A percentile compares a stretch with the other conserved stretches of the same genome.
phyloP scores from a whole-genome alignment of 2,329 filamentous ascomycete species.

The Stemphylium vesicarium region DNA sequence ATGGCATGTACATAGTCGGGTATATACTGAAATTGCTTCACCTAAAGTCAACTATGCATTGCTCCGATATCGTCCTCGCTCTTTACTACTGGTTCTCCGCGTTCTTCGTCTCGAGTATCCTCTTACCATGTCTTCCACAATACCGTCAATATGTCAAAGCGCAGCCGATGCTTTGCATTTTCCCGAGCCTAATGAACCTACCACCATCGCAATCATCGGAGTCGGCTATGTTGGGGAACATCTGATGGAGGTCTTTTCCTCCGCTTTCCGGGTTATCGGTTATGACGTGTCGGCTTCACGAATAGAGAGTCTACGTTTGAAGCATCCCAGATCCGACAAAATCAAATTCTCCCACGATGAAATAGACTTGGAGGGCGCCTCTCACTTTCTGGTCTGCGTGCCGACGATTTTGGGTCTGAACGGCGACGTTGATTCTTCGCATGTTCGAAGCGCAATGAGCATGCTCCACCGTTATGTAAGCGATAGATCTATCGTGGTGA shows the following conservation, averaged over 20 bases:
- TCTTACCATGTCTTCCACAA: not conserved
- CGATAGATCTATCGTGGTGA: slow-evolving; percentile 55
- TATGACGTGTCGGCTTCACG: slow-evolving; percentile 22
- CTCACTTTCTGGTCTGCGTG: slow-evolving; percentile 62
- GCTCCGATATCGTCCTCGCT: not conserved
- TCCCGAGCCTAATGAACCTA: not conserved
- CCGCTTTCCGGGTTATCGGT: slow-evolving; percentile 53
- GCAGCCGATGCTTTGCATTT: not conserved
- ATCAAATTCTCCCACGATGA: slow-evolving; percentile 1
- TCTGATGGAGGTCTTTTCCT: slow-evolving; percentile 55
- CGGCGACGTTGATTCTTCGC: slow-evolving; percentile 57
- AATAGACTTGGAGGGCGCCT: slow-evolving; percentile 40
- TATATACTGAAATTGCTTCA: too few relatives aligned
- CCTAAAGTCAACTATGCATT: not conserved
- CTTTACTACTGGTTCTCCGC: not conserved
- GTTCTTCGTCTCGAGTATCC: not conserved
- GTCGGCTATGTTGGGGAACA: slow-evolving; percentile 62
- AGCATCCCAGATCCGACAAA: not conserved
- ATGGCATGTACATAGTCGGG: too few relatives aligned
- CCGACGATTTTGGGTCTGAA: slow-evolving; percentile 58
- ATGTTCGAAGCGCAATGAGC: slow-evolving; percentile 53
- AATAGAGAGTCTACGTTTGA: slow-evolving; percentile 2
- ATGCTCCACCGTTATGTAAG: slow-evolving; percentile 53
- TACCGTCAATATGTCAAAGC: not conserved
- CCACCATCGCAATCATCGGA: slow-evolving; percentile 54